Conservation (phyloP, 805 yeast species). For the Wickerhamiella cacticola region DNA sequence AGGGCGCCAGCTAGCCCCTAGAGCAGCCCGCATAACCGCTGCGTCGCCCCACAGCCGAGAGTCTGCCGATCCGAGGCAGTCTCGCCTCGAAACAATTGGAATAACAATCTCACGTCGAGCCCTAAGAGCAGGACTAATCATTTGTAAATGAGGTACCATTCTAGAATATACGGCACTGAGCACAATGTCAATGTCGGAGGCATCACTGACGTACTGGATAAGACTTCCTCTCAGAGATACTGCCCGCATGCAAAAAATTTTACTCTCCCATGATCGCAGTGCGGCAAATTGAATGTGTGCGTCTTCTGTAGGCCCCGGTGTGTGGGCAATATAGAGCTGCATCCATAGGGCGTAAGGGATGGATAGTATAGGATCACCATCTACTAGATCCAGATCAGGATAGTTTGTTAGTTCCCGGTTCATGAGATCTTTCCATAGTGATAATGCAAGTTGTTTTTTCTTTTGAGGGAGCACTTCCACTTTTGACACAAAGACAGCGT, state of each 20-base stretch:
- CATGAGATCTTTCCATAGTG: not conserved
- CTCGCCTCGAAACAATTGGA: not conserved
- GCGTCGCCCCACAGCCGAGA: not conserved
- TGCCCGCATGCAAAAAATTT: not conserved
- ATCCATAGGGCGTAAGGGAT: not conserved
- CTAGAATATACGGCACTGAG: not conserved
- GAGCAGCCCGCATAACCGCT: not conserved
- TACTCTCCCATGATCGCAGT: not conserved
- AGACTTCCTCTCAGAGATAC: not conserved
- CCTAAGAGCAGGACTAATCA: not conserved
- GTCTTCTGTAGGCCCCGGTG: not conserved
- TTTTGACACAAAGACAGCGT: not conserved
- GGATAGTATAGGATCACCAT: not conserved
- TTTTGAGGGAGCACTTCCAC: not conserved
- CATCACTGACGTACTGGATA: not conserved
- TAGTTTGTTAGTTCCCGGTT: not conserved
- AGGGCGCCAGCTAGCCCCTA: conserved; percentile 1
- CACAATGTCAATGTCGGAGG: not conserved
- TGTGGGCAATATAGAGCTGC: not conserved
- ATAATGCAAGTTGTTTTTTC: not conserved
- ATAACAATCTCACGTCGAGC: not conserved
- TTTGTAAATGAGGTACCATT: not conserved
- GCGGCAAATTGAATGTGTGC: not conserved
- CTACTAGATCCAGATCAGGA: not conserved
- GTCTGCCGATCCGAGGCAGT: not conserved